Evolutionary conservation across 139 green algal genomes (phyloP).

Genomic region (Volvox africanus): DNA sequence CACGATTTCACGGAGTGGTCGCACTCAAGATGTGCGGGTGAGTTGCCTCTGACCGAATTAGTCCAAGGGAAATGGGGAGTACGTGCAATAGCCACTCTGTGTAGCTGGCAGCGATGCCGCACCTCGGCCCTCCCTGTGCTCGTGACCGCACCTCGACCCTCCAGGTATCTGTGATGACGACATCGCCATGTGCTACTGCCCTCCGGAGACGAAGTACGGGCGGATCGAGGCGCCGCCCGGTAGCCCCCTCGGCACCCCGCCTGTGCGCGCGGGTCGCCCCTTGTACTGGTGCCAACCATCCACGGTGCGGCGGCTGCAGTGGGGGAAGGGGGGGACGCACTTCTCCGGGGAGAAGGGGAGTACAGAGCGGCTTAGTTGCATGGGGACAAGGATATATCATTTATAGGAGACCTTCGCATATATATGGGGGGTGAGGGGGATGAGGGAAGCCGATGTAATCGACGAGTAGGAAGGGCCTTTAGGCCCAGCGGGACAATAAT

Average conservation of each 20-base stretch:
- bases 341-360: no score
- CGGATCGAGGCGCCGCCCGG: conserved; percentile 2
- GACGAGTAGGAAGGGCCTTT: no score
- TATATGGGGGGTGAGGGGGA: no score
- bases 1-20: conserved; percentile 50
- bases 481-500: no score
- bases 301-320: conserved; percentile 4
- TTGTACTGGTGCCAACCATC: conserved; percentile 59
- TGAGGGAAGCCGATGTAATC: no score
- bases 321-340: neutral
- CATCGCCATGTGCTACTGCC: conserved; percentile 70
- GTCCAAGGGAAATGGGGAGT: neutral
- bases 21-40: conserved; percentile 55
- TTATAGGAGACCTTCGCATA: no score
- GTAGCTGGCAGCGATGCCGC: no score
- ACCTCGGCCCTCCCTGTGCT: no score
- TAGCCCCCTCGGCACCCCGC: neutral
- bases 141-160: no score
- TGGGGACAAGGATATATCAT: no score
- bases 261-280: conserved; percentile 32
- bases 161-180: conserved; percentile 73
- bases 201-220: conserved; percentile 58
- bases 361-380: no score
- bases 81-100: no score
- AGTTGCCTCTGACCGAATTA: neutral